phyloP scores from a whole-genome alignment of 1,284 basidiomycete species.

The Leccinum griseonigrum region DNA sequence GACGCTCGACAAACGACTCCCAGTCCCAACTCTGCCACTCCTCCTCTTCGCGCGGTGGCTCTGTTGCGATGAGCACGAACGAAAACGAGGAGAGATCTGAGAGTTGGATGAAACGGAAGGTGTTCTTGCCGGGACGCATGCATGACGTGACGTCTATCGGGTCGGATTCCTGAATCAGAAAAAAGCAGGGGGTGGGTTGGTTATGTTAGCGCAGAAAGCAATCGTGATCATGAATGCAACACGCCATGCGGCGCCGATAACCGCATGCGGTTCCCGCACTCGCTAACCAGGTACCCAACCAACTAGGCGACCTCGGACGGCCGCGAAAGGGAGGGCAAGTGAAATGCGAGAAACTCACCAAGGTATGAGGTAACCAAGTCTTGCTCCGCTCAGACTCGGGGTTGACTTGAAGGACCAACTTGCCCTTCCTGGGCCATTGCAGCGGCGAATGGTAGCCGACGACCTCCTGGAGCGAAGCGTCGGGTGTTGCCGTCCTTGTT shows the following conservation, averaged over 20 bases:
- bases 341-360: conserved; percentile 19
- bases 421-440: conserved; percentile 29
- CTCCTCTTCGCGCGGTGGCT: conserved; percentile 18
- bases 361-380: conserved; percentile 29
- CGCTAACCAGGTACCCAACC: too few species aligned
- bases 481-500: background rate
- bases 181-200: background rate
- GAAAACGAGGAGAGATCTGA: conserved; percentile 29
- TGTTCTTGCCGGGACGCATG: conserved; percentile 29
- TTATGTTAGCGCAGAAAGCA: background rate
- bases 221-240: background rate
- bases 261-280: too few species aligned
- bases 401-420: conserved; percentile 30
- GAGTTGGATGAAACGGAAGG: conserved; percentile 31
- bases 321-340: background rate
- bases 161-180: conserved; percentile 15
- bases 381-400: conserved; percentile 18
- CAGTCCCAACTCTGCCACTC: conserved; percentile 26
- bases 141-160: conserved; percentile 30
- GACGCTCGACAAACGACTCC: conserved; percentile 15
- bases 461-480: conserved; percentile 5
- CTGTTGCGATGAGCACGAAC: conserved; percentile 26
- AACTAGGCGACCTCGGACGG: too few species aligned
- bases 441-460: conserved; percentile 1
- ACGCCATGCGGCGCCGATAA: background rate